Evolutionary conservation across 768 basidiomycete species (phyloP), one percentile per base, ranked within the genome.

Genomic region (Hebeloma cylindrosporum): DNA sequence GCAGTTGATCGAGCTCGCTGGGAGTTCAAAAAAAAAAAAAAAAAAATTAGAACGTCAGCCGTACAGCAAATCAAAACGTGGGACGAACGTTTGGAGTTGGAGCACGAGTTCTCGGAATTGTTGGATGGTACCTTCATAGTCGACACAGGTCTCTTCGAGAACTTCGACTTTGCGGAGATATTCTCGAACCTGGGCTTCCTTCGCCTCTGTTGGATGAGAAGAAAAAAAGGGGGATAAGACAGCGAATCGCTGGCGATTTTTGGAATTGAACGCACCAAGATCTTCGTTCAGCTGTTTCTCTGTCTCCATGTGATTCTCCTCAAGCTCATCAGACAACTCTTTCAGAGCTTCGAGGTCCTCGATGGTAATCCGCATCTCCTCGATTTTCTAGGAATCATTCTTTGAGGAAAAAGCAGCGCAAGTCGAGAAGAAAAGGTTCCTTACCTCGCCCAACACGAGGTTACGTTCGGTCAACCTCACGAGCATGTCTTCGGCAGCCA

Each of bases 321-420:
- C 96, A 2, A 99, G 77, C 66, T 99, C 96, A 50, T 99, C 95
- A 44, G 87, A 92, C 36, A 99, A 84, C 58, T 98, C 96, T 60
- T 94, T 90, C 30, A 99, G 79, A 8, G 93, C 82, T 60, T 99
- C 96, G 3, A 97, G 80, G 57, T 99, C 96, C 62, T 98, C 95
- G 43, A 98, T 92, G 0, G 89, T 90, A 43, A 91, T 85, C 9
- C 92, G 80, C 88, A 97, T 94, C 66, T 97, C 93, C 62, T 98
- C 96, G 52, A 97, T 93, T 82, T 93, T 94, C 90, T 94, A 56
- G 4, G 17, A 27, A 23, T 17, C 35, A n/a, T 18, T 4, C n/a
- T 50, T 8, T 57, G 14, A 27, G 22, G 2, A 37, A 7, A 35
- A 35, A 8, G 14, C 17, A 6, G 4, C n/a, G 23, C 21, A 4